Percentiles rank a stretch among this genome's conserved stretches.
These are phyloP conservation scores for Salix dunnii DNA, from an alignment of 345 rosid genomes.

Conservation along the genomic window DNA sequence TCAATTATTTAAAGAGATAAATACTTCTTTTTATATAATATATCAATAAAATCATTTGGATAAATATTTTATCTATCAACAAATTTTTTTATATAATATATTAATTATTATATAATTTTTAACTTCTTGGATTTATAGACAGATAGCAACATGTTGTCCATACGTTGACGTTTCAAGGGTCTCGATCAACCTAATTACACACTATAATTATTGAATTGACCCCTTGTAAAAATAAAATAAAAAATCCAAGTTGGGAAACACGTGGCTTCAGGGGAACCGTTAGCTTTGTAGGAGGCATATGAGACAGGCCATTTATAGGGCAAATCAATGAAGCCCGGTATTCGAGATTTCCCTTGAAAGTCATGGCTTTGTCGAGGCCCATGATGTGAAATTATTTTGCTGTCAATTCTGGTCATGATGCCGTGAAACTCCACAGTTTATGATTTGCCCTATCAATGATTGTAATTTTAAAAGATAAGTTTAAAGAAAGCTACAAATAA, in stretches of 20 bases:
- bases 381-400: neutral
- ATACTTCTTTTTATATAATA: too few relatives aligned
- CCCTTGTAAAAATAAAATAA: neutral
- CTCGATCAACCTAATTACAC: neutral
- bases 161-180: neutral
- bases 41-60: too few relatives aligned
- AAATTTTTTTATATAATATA: too few relatives aligned
- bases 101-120: neutral
- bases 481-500: too few relatives aligned
- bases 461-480: too few relatives aligned
- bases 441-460: neutral
- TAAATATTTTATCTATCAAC: neutral
- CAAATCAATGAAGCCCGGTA: neutral
- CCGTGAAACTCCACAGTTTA: neutral
- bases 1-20: too few relatives aligned
- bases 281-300: neutral
- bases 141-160: neutral
- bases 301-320: neutral
- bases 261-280: neutral
- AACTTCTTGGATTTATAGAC: neutral
- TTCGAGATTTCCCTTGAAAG: neutral
- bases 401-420: neutral
- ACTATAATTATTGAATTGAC: neutral
- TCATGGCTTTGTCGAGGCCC: neutral
- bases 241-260: neutral